Percentiles rank a stretch among this genome's conserved stretches.
These are phyloP conservation scores for Diaporthe sp. DNA, from an alignment of 2,329 filamentous ascomycete species.

Conservation along the genomic window DNA sequence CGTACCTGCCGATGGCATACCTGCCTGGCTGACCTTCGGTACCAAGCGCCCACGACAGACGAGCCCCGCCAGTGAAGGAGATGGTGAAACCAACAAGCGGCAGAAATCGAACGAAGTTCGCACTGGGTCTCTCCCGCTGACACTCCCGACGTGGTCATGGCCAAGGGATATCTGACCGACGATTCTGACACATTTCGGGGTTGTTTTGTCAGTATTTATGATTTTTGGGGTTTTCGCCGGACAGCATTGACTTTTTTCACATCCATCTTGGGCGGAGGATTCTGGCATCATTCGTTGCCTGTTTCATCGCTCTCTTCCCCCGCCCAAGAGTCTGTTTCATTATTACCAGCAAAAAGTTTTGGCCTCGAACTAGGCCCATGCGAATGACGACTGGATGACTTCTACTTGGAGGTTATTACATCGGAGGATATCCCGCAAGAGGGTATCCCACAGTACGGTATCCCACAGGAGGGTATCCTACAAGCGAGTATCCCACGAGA, in stretches of 20 bases:
- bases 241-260: neutral
- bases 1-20: neutral
- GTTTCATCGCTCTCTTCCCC: too few relatives aligned
- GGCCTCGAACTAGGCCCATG: neutral
- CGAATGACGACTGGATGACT: neutral
- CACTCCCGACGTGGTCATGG: neutral
- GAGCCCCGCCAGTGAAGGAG: neutral
- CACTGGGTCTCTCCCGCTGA: neutral
- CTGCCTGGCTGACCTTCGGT: too few relatives aligned
- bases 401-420: neutral
- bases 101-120: neutral
- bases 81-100: conserved; percentile 20
- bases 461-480: neutral
- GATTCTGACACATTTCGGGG: neutral
- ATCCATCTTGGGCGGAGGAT: neutral
- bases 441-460: neutral
- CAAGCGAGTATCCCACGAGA: neutral
- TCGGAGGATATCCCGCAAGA: neutral
- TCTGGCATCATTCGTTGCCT: too few relatives aligned
- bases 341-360: neutral
- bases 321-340: too few relatives aligned
- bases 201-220: neutral
- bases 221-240: neutral
- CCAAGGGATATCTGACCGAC: neutral
- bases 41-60: neutral